These are phyloP conservation scores for Lichtheimia hyalospora DNA, from an alignment of 371 early-diverging fungal genomes.

Conservation along the genomic window DNA sequence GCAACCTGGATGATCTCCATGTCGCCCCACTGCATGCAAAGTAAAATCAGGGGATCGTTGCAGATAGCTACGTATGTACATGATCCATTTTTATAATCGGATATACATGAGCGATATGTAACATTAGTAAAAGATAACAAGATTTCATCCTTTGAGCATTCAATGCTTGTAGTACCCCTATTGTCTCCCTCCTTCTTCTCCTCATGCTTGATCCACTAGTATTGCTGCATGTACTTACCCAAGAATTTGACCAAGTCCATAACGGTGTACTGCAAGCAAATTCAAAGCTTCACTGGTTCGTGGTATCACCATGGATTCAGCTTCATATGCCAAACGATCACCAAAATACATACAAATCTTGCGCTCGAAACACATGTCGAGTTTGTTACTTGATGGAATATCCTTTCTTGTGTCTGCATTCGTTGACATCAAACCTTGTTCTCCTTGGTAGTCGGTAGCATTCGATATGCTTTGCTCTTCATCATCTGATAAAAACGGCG, in stretches of 20 bases:
- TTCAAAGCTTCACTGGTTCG: background rate
- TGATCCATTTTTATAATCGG: too few species aligned
- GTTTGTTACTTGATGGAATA: too few species aligned
- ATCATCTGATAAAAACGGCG: background rate
- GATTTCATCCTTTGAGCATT: too few species aligned
- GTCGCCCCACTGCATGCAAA: background rate
- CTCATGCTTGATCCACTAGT: too few species aligned
- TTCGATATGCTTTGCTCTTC: background rate
- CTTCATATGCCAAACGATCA: background rate
- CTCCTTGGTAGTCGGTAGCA: background rate
- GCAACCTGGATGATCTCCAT: background rate
- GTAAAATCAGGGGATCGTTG: background rate
- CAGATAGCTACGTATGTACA: background rate
- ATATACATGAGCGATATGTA: too few species aligned
- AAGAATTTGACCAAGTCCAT: background rate
- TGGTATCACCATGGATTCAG: background rate
- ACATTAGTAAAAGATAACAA: too few species aligned
- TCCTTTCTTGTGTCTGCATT: too few species aligned
- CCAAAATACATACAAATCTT: background rate
- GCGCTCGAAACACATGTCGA: background rate
- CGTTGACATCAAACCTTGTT: too few species aligned
- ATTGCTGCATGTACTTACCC: too few species aligned
- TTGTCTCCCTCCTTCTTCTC: too few species aligned
- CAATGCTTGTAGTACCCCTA: too few species aligned
- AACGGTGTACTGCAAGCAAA: background rate